These are phyloP conservation scores for Leptosphaerulina australis DNA, from an alignment of 2,329 filamentous ascomycete species.

Conservation along the genomic window DNA sequence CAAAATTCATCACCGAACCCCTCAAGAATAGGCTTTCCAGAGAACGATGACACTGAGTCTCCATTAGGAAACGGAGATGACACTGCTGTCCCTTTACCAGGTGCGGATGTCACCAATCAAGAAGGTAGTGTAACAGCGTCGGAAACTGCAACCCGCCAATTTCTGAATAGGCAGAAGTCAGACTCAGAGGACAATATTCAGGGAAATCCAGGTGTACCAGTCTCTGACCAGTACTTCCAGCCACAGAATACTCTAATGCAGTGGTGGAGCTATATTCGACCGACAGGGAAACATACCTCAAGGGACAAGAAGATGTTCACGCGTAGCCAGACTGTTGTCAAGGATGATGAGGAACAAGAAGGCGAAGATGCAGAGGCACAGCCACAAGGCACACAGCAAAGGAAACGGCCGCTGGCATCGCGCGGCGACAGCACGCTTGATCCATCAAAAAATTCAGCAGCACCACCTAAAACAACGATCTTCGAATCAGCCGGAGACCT, in stretches of 20 bases:
- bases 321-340: conserved; percentile 42
- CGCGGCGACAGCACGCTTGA: conserved; percentile 59
- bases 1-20: conserved; percentile 67
- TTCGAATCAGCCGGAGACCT: conserved; percentile 95
- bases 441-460: conserved; percentile 58
- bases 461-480: conserved; percentile 88
- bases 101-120: conserved; percentile 67
- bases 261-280: conserved; percentile 77
- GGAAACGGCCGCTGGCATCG: conserved; percentile 53
- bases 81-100: conserved; percentile 72
- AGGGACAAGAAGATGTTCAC: conserved; percentile 68
- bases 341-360: conserved; percentile 32
- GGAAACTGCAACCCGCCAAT: conserved; percentile 41
- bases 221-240: conserved; percentile 33
- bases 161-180: conserved; percentile 37
- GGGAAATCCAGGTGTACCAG: conserved; percentile 18
- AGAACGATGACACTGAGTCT: conserved; percentile 36
- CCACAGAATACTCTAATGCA: conserved; percentile 53
- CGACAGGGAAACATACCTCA: conserved; percentile 66
- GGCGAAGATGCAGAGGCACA: conserved; percentile 20
- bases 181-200: conserved; percentile 23
- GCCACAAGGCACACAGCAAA: conserved; percentile 21
- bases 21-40: conserved; percentile 45
- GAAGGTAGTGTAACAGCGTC: conserved; percentile 62
- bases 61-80: conserved; percentile 45